Percentiles rank a stretch among this genome's conserved stretches.
phyloP scores from a whole-genome alignment of 768 basidiomycete species.

The Fomitopsis serialis region DNA sequence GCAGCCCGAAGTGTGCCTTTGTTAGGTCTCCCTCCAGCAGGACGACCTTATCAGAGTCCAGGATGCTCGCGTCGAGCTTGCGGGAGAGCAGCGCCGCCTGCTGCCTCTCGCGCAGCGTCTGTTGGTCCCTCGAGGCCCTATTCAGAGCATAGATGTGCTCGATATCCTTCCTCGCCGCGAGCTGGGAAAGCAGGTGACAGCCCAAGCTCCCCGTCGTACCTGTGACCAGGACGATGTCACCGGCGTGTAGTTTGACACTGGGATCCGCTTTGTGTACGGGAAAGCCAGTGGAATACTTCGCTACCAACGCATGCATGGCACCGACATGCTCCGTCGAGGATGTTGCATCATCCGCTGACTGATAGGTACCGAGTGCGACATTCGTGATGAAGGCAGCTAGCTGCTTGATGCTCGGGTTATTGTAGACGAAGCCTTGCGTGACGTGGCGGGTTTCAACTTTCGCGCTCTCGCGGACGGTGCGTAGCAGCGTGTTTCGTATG shows the following conservation, averaged over 20 bases:
- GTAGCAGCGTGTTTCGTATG: conserved; percentile 26
- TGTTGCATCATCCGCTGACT: no score
- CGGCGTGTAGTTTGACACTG: conserved; percentile 6
- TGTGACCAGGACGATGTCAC: conserved; percentile 24
- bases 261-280: neutral
- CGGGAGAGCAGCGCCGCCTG: conserved; percentile 12
- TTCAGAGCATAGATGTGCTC: conserved; percentile 21
- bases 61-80: conserved; percentile 10
- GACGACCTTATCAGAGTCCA: conserved; percentile 11
- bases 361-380: neutral
- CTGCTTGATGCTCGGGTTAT: neutral
- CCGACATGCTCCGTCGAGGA: no score
- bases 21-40: conserved; percentile 16
- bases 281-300: conserved; percentile 29
- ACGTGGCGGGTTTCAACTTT: neutral
- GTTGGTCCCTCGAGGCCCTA: conserved; percentile 8
- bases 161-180: conserved; percentile 15
- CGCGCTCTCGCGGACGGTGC: conserved; percentile 12
- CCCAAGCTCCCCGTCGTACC: conserved; percentile 30
- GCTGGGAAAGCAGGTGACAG: conserved; percentile 18
- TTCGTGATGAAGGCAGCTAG: neutral
- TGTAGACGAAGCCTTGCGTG: neutral
- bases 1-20: conserved; percentile 12
- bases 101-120: conserved; percentile 8
- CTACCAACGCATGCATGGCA: conserved; percentile 33